These are phyloP conservation scores for Ambrosia artemisiifolia DNA, from an alignment of 129 eudicot species.

Conservation along the genomic window DNA sequence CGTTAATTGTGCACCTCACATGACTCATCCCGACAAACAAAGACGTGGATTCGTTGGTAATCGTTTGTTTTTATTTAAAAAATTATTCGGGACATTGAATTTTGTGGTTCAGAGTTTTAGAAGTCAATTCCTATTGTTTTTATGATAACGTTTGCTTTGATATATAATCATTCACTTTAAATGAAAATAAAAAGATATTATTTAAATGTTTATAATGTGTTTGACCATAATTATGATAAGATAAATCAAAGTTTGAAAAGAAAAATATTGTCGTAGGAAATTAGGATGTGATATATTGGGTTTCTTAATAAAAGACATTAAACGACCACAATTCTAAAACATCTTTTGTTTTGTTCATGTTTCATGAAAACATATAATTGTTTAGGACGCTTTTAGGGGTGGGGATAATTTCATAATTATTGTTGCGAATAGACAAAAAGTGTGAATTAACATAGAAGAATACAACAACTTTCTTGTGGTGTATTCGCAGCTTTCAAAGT, in stretches of 20 bases:
- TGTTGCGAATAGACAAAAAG: not conserved
- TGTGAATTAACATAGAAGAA: not conserved
- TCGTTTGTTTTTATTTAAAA: constrained; percentile 22
- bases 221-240: not conserved
- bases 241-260: not conserved
- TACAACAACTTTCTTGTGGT: no score
- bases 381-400: not conserved
- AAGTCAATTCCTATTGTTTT: constrained; percentile 1
- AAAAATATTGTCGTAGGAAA: not conserved
- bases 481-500: no score
- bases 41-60: constrained; percentile 33
- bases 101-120: constrained; percentile 25
- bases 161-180: not conserved
- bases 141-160: not conserved
- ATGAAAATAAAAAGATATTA: not conserved
- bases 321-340: not conserved
- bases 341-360: not conserved
- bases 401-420: not conserved
- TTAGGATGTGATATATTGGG: not conserved
- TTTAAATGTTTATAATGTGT: not conserved
- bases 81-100: constrained; percentile 14
- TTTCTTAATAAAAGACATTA: not conserved
- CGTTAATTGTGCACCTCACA: constrained; percentile 30
- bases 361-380: not conserved
- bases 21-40: constrained; percentile 30